Conservation (phyloP, 768 basidiomycete species). For the Boletus fagicola region DNA sequence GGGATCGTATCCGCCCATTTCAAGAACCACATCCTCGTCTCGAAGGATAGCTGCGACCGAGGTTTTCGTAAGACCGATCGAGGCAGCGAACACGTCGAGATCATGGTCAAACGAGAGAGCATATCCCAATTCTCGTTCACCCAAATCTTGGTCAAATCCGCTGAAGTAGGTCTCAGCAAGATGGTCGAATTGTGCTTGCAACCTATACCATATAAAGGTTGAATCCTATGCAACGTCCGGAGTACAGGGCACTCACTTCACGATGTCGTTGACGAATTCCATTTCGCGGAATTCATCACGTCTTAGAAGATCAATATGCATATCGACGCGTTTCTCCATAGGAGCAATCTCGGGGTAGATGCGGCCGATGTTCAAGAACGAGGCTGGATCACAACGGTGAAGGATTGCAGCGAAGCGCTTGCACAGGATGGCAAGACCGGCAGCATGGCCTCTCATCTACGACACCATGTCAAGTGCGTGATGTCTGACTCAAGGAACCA, state of each 20-base stretch:
- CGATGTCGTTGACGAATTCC: conserved; percentile 89
- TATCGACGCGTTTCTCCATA: conserved; percentile 89
- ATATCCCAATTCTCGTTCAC: conserved; percentile 85
- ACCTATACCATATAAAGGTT: conserved; percentile 45
- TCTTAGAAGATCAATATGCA: conserved; percentile 81
- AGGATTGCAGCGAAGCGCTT: conserved; percentile 88
- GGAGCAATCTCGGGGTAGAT: conserved; percentile 81
- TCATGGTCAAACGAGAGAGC: conserved; percentile 83
- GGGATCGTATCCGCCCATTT: conserved; percentile 78
- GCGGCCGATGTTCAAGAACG: conserved; percentile 82
- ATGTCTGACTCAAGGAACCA: neutral
- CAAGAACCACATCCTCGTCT: conserved; percentile 76
- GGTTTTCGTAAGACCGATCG: conserved; percentile 87
- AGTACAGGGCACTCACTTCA: conserved; percentile 61
- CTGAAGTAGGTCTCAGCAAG: conserved; percentile 84
- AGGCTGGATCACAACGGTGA: conserved; percentile 74
- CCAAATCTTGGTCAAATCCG: conserved; percentile 81
- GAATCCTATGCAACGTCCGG: neutral
- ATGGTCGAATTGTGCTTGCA: conserved; percentile 92
- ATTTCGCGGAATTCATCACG: conserved; percentile 90
- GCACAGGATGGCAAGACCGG: conserved; percentile 78
- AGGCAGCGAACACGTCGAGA: conserved; percentile 90
- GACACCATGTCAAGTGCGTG: neutral
- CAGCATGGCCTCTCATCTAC: conserved; percentile 82
- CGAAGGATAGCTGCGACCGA: conserved; percentile 67